Conservation (phyloP, 352 stramenopile genomes). For the Globisporangium canariense region DNA sequence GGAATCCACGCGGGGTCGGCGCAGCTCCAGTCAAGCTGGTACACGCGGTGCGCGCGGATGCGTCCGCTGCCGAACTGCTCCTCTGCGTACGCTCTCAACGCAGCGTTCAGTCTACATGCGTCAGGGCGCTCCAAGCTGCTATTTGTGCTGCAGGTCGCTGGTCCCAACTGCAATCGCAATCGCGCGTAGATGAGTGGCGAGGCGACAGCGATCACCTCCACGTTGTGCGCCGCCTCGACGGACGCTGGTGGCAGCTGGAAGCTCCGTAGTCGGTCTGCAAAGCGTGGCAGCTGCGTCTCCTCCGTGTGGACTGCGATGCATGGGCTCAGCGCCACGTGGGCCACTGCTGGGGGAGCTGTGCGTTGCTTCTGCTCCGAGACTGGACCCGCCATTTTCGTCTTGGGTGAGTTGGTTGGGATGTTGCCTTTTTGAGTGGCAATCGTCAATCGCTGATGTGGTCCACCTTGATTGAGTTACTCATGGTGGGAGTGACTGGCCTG, state of each 20-base stretch:
- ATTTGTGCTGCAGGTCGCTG: no score
- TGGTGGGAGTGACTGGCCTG: background rate
- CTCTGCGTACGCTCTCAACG: conserved; percentile 1
- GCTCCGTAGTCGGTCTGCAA: conserved; percentile 12
- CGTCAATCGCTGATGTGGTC: background rate
- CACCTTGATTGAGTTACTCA: conserved; percentile 2
- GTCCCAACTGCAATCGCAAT: background rate
- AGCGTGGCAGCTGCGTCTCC: conserved; percentile 28
- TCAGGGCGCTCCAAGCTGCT: background rate
- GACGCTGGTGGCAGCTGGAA: background rate
- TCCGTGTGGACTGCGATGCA: conserved; percentile 31
- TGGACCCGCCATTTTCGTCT: background rate
- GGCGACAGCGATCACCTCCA: conserved; percentile 9
- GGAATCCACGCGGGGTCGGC: conserved; percentile 42
- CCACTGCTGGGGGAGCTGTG: background rate
- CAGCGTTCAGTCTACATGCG: background rate
- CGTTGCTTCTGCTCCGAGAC: background rate
- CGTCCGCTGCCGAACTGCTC: conserved; percentile 23
- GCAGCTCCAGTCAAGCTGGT: conserved; percentile 44
- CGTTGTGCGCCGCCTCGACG: background rate
- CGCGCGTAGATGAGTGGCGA: conserved; percentile 20
- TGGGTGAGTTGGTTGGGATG: background rate
- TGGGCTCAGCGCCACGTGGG: background rate
- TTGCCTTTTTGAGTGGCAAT: conserved; percentile 2
- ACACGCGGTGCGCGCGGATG: conserved; percentile 49